These are phyloP conservation scores for Boletus pseudopeckii DNA, from an alignment of 768 basidiomycete species.

Conservation along the genomic window DNA sequence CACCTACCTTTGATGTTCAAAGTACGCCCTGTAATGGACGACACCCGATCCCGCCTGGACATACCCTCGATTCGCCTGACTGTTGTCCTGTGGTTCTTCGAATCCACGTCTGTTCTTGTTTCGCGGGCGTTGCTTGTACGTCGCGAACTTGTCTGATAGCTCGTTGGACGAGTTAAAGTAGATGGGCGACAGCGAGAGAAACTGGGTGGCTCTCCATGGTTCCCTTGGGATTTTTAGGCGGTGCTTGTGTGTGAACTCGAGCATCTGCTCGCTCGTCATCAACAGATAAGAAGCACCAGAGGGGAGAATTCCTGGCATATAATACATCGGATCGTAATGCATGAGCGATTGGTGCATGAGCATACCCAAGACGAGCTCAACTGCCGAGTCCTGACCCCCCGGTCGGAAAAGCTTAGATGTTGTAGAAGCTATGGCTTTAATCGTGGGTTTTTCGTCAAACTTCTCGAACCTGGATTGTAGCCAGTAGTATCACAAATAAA, in stretches of 20 bases:
- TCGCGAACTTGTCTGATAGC: conserved; percentile 37
- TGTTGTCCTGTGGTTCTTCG: conserved; percentile 32
- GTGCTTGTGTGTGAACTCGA: conserved; percentile 18
- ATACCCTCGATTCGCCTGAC: conserved; percentile 42
- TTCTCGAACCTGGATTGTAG: conserved; percentile 23
- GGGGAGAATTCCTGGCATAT: conserved; percentile 38
- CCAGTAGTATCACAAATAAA: neutral
- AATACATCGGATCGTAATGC: neutral
- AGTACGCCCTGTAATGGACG: conserved; percentile 35
- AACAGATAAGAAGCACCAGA: conserved; percentile 46
- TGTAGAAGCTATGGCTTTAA: conserved; percentile 26
- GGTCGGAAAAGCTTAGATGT: conserved; percentile 32
- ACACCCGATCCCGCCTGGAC: conserved; percentile 16
- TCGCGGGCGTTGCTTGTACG: conserved; percentile 37
- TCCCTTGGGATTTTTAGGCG: conserved; percentile 13
- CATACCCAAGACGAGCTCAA: conserved; percentile 47
- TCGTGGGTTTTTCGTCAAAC: conserved; percentile 36
- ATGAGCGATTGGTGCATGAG: neutral
- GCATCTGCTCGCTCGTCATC: conserved; percentile 35
- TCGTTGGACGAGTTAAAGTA: conserved; percentile 33
- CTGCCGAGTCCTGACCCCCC: conserved; percentile 19
- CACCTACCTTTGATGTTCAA: conserved; percentile 44
- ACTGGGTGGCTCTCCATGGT: conserved; percentile 23
- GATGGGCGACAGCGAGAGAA: conserved; percentile 49
- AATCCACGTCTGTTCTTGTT: conserved; percentile 29